Evolutionary conservation across 352 stramenopile genomes (phyloP), one percentile per base, ranked within the genome.

Genomic region (Phytophthora litchii): DNA sequence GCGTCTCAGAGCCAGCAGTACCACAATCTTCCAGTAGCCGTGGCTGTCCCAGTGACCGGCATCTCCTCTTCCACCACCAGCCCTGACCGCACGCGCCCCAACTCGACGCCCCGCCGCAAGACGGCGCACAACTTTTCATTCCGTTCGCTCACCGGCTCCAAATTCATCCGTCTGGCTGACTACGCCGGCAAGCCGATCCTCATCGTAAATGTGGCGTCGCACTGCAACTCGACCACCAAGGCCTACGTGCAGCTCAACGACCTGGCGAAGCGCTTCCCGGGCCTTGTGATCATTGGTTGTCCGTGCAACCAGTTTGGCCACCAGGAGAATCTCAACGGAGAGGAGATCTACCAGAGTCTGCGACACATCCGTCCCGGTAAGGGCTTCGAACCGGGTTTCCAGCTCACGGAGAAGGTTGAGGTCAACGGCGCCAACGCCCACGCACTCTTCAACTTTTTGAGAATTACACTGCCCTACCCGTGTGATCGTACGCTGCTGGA

Each of bases 281-380:
- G 88, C 13, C 69, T 92, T 12, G 77, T 88, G 41, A 75, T 92
- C 53, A 72, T 92, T 38, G 83, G 80, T 23, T 92, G 78, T 31
- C 83, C 83, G 32, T 92, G 83, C 60, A 92, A 92, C 61, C 83
- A 90, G 66, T 92, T 92, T 46, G 80, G 83, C 10, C 83, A 92
- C 59, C 83, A 92, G 64, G 83, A 92, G 67, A 92, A 92, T 49
- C 71, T 92, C 41, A 84, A 88, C 51, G 74, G 80, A 35, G 80
- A 90, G 8, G 83, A 92, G 57, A 92, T 92, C 57, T 81, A 87
- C 55, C 64, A 85, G 50, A 91, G 80, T 46, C 59, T 92, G 23
- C 65, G 76, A 61, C 68, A 92, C 76, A 86, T 92, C 36, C 83
- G 83, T 14, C 83, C 83, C 5, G 83, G 83, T 12, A 85, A 80